Evolutionary conservation across 768 basidiomycete genomes (phyloP).

Genomic region (Pulveroboletus ravenelii): DNA sequence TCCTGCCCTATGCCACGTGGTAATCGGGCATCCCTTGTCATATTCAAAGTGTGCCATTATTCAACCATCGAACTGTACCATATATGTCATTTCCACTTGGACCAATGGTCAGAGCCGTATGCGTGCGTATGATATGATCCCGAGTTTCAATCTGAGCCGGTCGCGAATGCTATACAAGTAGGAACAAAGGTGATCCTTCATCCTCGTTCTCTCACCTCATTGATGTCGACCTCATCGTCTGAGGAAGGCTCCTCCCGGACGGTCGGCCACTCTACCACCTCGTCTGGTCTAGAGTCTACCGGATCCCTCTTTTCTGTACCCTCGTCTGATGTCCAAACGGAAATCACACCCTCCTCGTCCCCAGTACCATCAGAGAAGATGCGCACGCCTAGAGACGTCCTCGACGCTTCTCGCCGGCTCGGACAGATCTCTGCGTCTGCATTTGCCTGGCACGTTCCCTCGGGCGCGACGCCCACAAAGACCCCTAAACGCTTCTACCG

Average conservation of each 20-base stretch:
- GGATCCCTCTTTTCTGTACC: constrained; percentile 5
- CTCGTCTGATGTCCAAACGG: constrained; percentile 15
- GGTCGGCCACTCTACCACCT: not conserved
- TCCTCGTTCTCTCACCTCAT: not conserved
- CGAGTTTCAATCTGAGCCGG: constrained; percentile 14
- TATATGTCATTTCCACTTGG: constrained; percentile 3
- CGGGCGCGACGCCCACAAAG: not conserved
- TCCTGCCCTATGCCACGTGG: constrained; percentile 71
- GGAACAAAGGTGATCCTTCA: constrained; percentile 4
- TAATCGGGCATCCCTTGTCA: constrained; percentile 25
- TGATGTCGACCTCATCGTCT: constrained; percentile 11
- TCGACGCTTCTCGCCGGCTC: constrained; percentile 13
- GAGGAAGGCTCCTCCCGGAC: constrained; percentile 8
- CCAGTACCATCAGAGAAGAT: constrained; percentile 11
- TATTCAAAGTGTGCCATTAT: not conserved
- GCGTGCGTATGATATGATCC: not conserved
- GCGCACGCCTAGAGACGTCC: constrained; percentile 6
- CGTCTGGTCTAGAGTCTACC: constrained; percentile 12
- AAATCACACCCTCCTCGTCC: constrained; percentile 19
- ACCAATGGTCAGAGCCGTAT: not conserved
- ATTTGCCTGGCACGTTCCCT: not conserved
- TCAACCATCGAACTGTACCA: not conserved
- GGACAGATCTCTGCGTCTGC: not conserved
- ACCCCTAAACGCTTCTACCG: not conserved
- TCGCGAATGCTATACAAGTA: not conserved